A percentile compares a stretch with the other conserved stretches of the same genome.
phyloP scores from a whole-genome alignment of 139 green algal species.

The Coelastrella sp. region DNA sequence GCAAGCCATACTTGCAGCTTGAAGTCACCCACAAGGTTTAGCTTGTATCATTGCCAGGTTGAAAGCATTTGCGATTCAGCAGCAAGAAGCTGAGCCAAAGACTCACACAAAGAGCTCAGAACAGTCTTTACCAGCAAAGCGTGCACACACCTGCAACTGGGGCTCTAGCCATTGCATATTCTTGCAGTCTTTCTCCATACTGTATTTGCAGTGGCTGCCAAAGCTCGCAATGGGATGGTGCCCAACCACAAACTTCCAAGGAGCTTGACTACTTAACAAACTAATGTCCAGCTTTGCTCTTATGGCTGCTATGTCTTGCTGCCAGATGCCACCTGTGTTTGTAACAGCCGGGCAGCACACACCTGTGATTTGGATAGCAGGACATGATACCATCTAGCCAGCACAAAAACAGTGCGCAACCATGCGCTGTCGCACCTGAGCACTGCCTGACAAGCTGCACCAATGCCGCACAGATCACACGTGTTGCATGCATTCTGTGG shows the following conservation, averaged over 20 bases:
- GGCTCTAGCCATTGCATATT: conserved; percentile 66
- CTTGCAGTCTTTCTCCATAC: conserved; percentile 47
- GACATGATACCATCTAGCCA: too few relatives aligned
- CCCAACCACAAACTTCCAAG: conserved; percentile 81
- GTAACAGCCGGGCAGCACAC: not conserved
- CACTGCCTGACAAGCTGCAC: too few relatives aligned
- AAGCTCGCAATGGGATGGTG: conserved; percentile 74
- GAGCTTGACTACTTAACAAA: conserved; percentile 55
- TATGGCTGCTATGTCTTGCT: conserved; percentile 64
- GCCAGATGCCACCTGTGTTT: conserved; percentile 63
- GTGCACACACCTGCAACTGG: conserved; percentile 56
- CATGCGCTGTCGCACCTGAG: too few relatives aligned
- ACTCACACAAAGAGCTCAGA: too few relatives aligned
- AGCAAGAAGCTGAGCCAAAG: too few relatives aligned
- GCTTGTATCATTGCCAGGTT: too few relatives aligned
- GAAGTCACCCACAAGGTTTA: too few relatives aligned
- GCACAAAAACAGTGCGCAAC: too few relatives aligned
- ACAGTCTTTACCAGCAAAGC: not conserved
- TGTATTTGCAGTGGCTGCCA: conserved; percentile 53
- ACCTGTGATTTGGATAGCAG: too few relatives aligned
- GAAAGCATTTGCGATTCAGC: too few relatives aligned
- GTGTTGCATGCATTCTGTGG: not conserved
- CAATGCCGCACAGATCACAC: not conserved
- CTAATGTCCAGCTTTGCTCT: conserved; percentile 56
- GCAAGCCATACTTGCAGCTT: too few relatives aligned